A percentile compares a stretch with the other conserved stretches of the same genome.
Evolutionary conservation across 495 filamentous ascomycete genomes (phyloP).

Genomic region (Ramalina peruviana): DNA sequence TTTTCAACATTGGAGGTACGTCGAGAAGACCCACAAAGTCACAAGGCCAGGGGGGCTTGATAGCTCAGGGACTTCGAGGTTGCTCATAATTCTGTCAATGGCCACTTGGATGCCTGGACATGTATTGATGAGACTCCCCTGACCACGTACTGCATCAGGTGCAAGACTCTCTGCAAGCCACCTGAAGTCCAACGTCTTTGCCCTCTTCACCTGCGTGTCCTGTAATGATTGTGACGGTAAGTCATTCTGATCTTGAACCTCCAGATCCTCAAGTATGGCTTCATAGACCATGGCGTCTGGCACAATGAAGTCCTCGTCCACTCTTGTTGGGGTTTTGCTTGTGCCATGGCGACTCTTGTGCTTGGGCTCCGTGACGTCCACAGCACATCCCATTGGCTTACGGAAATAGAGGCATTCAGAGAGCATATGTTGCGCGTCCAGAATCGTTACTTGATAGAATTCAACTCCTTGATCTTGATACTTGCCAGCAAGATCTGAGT

Average conservation of each 20-base stretch:
- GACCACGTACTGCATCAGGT: neutral
- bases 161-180: slow-evolving; percentile 11
- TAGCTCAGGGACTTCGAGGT: neutral
- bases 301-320: slow-evolving; percentile 20
- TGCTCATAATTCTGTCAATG: neutral
- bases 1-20: neutral
- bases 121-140: neutral
- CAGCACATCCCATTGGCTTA: neutral
- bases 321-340: slow-evolving; percentile 7
- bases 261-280: neutral
- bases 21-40: neutral
- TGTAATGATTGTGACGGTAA: neutral
- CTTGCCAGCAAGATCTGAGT: neutral
- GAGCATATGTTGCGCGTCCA: slow-evolving; percentile 5
- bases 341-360: neutral
- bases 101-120: neutral
- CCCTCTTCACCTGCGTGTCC: neutral
- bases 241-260: neutral
- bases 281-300: slow-evolving; percentile 19
- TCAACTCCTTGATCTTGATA: neutral
- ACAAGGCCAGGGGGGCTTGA: neutral
- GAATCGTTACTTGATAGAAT: slow-evolving; percentile 3
- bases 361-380: neutral
- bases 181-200: slow-evolving; percentile 11
- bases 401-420: slow-evolving; percentile 5